These are phyloP conservation scores for Talaromyces amestolkiae DNA, from an alignment of 2,329 filamentous ascomycete genomes.

Conservation along the genomic window DNA sequence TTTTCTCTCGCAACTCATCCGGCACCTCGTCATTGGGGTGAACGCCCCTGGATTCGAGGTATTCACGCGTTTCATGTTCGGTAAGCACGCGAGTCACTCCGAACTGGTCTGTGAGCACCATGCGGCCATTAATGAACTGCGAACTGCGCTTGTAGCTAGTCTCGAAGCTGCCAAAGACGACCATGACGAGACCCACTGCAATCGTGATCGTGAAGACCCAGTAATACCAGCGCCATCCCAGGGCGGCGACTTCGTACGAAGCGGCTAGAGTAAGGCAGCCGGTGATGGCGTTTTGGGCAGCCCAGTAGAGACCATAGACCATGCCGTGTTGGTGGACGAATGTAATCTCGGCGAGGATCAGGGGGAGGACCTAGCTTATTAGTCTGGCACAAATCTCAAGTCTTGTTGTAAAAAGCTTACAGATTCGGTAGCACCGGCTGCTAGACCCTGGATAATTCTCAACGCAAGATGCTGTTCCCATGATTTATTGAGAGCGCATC, in stretches of 20 bases:
- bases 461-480: slow-evolving; percentile 39
- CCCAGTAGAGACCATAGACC: slow-evolving; percentile 42
- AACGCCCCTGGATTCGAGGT: slow-evolving; percentile 9
- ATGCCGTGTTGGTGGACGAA: slow-evolving; percentile 42
- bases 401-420: neutral
- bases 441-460: slow-evolving; percentile 38
- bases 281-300: slow-evolving; percentile 37
- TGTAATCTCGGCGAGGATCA: slow-evolving; percentile 41
- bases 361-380: slow-evolving; percentile 28
- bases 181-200: slow-evolving; percentile 36
- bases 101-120: slow-evolving; percentile 42
- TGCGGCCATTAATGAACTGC: slow-evolving; percentile 33
- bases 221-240: slow-evolving; percentile 46
- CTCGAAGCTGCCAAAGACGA: slow-evolving; percentile 43
- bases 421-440: slow-evolving; percentile 43
- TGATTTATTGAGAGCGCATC: slow-evolving; percentile 33
- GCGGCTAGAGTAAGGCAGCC: slow-evolving; percentile 34
- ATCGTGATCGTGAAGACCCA: slow-evolving; percentile 40
- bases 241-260: slow-evolving; percentile 36
- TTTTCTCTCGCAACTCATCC: slow-evolving; percentile 14
- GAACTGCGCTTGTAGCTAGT: slow-evolving; percentile 38
- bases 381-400: neutral
- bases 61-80: slow-evolving; percentile 30
- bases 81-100: slow-evolving; percentile 37
- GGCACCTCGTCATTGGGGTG: neutral